These are phyloP conservation scores for Plasmopara muralis DNA, from an alignment of 352 stramenopile genomes.

Conservation along the genomic window DNA sequence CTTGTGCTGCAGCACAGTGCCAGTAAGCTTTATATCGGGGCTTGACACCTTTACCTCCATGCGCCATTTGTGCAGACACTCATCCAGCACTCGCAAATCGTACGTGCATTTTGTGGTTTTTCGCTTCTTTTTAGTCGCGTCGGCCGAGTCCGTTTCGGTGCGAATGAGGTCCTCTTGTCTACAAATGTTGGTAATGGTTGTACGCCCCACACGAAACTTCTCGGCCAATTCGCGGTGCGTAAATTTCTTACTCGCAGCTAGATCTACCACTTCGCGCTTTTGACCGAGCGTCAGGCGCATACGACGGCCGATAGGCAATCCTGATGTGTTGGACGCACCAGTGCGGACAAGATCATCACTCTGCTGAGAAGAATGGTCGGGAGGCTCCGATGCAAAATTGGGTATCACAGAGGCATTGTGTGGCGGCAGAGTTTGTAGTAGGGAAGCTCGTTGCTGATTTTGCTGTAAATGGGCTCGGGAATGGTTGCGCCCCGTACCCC, in stretches of 20 bases:
- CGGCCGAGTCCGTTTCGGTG: conserved; percentile 79
- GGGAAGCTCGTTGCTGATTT: background rate
- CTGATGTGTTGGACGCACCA: conserved; percentile 1
- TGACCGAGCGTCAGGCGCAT: conserved; percentile 78
- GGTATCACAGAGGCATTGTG: background rate
- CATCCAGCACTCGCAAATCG: conserved; percentile 71
- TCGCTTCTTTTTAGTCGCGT: conserved; percentile 79
- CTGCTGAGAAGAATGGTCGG: conserved; percentile 1
- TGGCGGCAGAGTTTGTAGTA: background rate
- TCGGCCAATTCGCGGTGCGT: conserved; percentile 77
- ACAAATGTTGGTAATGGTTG: conserved; percentile 85
- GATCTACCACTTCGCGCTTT: conserved; percentile 81
- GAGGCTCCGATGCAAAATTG: conserved; percentile 1
- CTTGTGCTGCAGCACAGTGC: conserved; percentile 75
- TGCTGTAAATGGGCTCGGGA: background rate
- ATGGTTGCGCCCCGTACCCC: conserved; percentile 7
- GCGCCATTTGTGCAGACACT: conserved; percentile 83
- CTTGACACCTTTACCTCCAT: conserved; percentile 81
- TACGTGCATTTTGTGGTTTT: conserved; percentile 85
- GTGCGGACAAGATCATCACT: conserved; percentile 13
- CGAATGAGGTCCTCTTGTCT: conserved; percentile 76
- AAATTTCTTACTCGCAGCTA: conserved; percentile 80
- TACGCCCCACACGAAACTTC: conserved; percentile 74
- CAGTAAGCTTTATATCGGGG: conserved; percentile 73
- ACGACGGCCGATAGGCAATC: conserved; percentile 29